A percentile compares a stretch with the other conserved stretches of the same genome.
These are phyloP conservation scores for Aureobasidium namibiae DNA, from an alignment of 2,329 filamentous ascomycete genomes.

Conservation along the genomic window DNA sequence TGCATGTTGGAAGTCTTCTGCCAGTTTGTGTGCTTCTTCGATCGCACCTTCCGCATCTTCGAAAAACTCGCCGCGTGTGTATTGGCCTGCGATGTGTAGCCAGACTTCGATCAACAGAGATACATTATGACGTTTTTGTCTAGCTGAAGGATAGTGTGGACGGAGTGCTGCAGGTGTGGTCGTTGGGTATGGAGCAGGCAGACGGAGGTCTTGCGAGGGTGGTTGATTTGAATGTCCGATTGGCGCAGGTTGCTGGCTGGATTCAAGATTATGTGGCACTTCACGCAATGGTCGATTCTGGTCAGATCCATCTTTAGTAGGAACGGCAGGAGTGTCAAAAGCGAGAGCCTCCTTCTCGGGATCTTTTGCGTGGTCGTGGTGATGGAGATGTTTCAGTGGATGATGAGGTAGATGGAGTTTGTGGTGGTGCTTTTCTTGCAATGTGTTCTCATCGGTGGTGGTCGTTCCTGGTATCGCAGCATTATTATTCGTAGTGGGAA, in stretches of 20 bases:
- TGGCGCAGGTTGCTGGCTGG: slow-evolving; percentile 28
- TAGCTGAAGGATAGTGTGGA: slow-evolving; percentile 42
- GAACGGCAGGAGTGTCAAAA: not conserved
- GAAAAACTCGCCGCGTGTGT: slow-evolving; percentile 69
- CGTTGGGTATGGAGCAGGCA: slow-evolving; percentile 33
- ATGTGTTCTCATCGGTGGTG: slow-evolving; percentile 51
- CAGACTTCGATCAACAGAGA: slow-evolving; percentile 68
- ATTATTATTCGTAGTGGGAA: slow-evolving; percentile 20
- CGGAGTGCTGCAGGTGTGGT: slow-evolving; percentile 29
- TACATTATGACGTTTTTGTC: slow-evolving; percentile 48
- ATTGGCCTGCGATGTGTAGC: slow-evolving; percentile 83
- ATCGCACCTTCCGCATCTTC: slow-evolving; percentile 75
- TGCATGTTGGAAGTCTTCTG: slow-evolving; percentile 61
- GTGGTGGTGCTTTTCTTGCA: slow-evolving; percentile 29
- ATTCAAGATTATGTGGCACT: slow-evolving; percentile 34
- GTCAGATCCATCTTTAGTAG: slow-evolving; percentile 8
- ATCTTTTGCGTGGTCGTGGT: slow-evolving; percentile 15
- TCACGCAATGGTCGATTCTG: slow-evolving; percentile 29
- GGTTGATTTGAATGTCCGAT: slow-evolving; percentile 32
- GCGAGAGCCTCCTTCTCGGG: not conserved
- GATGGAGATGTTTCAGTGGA: slow-evolving; percentile 23
- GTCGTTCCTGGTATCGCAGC: slow-evolving; percentile 65
- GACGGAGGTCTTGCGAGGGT: slow-evolving; percentile 34
- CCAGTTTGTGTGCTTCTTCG: slow-evolving; percentile 70
- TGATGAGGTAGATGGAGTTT: slow-evolving; percentile 30